Base-by-base conservation (phyloP, 225 moss, liverwort and hornwort genomes). In the Rhytidiadelphus loreus region DNA sequence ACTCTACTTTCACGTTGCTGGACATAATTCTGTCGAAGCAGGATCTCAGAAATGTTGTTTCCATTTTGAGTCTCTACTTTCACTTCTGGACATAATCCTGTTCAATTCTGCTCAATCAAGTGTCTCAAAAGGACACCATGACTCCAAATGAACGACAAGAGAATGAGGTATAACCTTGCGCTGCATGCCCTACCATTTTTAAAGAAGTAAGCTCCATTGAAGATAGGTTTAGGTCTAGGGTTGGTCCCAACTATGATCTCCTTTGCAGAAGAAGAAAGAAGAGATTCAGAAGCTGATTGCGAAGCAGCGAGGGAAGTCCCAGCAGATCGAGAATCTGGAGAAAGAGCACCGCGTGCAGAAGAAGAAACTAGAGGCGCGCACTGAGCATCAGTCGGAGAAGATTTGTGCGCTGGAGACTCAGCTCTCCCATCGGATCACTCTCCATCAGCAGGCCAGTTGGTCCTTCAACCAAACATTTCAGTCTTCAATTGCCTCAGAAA, bases 321-420 rank as follows among this genome's bases (percentile, higher is more conserved):
- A 72, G 73, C 93, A 93, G 88, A 91, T 93, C 12, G 82, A 86
- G 88, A 93, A 92, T 81, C 88, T 92, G 84, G 76, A 87, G 84
- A 93, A 89, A 29, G 92, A 93, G 70, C 92, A 92, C 77, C 80
- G 89, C 37, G 48, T 70, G 60, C 93, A 88, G 71, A 86, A 88
- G 48, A 90, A 88, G 78, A 93, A 93, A 86, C 86, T 92, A 82
- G 91, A 92, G 73, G 86, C 77, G 53, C 92, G 91, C 39, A 79
- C 88, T 41, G 77, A 68, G 62, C 89, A 89, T 50, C 93, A 93
- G 63, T 89, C 91, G 53, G 79, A 88, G 86, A 92, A 91, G 81
- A 91, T 92, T 39, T 89, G 86, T 72, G 88, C 92, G 16, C 84
- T 93, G 23, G 93, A 93, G 84, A 91, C 91, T 16, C 92, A 93